phyloP scores from a whole-genome alignment of 2,329 filamentous ascomycete species.

The Fusarium xylarioides region DNA sequence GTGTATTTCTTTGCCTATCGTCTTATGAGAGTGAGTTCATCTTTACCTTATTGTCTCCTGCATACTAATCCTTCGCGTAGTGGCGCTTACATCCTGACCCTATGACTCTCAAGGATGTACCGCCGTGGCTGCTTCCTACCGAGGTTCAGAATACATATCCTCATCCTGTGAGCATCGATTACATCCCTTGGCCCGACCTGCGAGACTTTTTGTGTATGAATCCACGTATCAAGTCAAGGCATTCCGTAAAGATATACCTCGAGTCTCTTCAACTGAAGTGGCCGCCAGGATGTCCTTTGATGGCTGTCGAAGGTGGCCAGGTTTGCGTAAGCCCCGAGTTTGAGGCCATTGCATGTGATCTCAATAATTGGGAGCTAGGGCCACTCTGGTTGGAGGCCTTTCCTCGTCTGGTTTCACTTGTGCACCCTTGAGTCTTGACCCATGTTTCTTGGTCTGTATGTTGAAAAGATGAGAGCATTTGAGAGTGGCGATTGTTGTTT shows the following conservation, averaged over 20 bases:
- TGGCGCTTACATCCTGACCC: conserved; percentile 40
- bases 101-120: conserved; percentile 33
- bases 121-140: conserved; percentile 34
- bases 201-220: conserved; percentile 37
- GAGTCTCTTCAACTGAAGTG: conserved; percentile 33
- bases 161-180: conserved; percentile 39
- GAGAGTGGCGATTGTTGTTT: not conserved
- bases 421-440: conserved; percentile 3
- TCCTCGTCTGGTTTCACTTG: conserved; percentile 30
- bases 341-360: conserved; percentile 34
- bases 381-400: conserved; percentile 38
- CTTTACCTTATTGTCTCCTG: not conserved
- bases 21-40: conserved; percentile 31
- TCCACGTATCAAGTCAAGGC: conserved; percentile 28
- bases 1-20: conserved; percentile 40
- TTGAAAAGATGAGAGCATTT: not conserved
- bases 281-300: conserved; percentile 29
- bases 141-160: conserved; percentile 35
- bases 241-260: conserved; percentile 38
- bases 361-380: conserved; percentile 36
- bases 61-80: conserved; percentile 9
- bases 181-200: conserved; percentile 39
- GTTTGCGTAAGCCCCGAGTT: conserved; percentile 38
- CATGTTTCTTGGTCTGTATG: not conserved
- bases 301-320: conserved; percentile 13